phyloP scores from a whole-genome alignment of 2,329 filamentous ascomycete genomes.

The Arthrobotrys pseudoclavata region DNA sequence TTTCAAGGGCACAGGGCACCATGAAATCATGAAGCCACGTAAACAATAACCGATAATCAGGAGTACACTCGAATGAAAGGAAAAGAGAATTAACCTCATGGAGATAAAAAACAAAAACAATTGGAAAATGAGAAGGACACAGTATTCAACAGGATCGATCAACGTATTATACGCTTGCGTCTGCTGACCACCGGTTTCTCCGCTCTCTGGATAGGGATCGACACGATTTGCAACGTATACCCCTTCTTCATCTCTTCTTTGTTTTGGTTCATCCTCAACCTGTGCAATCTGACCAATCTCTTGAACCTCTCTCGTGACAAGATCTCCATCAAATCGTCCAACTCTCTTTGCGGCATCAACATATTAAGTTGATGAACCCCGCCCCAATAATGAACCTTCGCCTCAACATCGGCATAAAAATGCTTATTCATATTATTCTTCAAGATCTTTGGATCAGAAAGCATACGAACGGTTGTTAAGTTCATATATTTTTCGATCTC shows the following conservation, averaged over 20 bases:
- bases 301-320: slow-evolving; percentile 8
- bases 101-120: background rate
- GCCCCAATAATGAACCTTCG: slow-evolving; percentile 30
- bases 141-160: background rate
- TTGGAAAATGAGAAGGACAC: background rate
- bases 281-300: background rate
- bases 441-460: background rate
- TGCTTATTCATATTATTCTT: background rate
- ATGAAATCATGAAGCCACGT: background rate
- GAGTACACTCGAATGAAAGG: background rate
- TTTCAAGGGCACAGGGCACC: no score
- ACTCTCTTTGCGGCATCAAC: background rate
- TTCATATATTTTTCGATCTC: slow-evolving; percentile 11
- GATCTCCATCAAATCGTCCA: background rate
- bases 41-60: background rate
- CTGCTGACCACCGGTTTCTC: background rate
- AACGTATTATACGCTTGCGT: background rate
- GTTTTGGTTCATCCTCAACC: background rate
- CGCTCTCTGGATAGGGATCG: background rate
- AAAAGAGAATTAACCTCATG: background rate
- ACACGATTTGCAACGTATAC: background rate
- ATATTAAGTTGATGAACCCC: slow-evolving; percentile 26
- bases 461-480: background rate
- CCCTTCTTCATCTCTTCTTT: background rate
- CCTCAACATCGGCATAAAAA: slow-evolving; percentile 17